Evolutionary conservation across 352 stramenopile genomes (phyloP), one percentile per base, ranked within the genome.

Genomic region (Pythium rishiriense): DNA sequence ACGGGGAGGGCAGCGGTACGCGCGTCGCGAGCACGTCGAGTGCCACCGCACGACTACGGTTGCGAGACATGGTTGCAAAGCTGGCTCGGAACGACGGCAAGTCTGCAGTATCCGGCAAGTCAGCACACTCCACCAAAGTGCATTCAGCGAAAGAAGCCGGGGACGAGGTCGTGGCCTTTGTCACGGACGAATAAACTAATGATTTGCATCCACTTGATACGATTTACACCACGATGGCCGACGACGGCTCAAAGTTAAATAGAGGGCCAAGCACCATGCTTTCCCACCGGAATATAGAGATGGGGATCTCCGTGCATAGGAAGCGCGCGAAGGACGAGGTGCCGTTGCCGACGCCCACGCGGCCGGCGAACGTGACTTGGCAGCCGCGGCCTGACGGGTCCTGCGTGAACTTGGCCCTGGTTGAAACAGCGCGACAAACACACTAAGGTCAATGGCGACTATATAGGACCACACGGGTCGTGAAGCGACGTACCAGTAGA

Each of bases 401-500:
- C 0, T 69, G 56, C 1, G 56, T 66, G 29, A 74, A 64, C 25
- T 66, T 62, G 29, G 61, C 61, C 67, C 67, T 74, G 47, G 12
- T 31, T 26, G 25, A 59, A 45, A n/a, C 52, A 33, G 54, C 24
- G n/a, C n/a, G n/a, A n/a, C n/a, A n/a, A n/a, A n/a, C n/a, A n/a
- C n/a, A n/a, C n/a, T n/a, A n/a, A n/a, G n/a, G n/a, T n/a, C n/a
- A n/a, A n/a, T n/a, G n/a, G n/a, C n/a, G n/a, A n/a, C n/a, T n/a
- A n/a, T n/a, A n/a, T n/a, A n/a, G n/a, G n/a, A n/a, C n/a, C n/a
- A n/a, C n/a, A n/a, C n/a, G n/a, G n/a, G n/a, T n/a, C n/a, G n/a
- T n/a, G n/a, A n/a, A n/a, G n/a, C n/a, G n/a, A 17, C 61, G 45
- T 51, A 74, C 68, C 68, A 74, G 51, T 70, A 74, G 48, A 74